Base-by-base conservation (phyloP, 371 early-diverging fungal genomes). In the Dichotomocladium elegans region DNA sequence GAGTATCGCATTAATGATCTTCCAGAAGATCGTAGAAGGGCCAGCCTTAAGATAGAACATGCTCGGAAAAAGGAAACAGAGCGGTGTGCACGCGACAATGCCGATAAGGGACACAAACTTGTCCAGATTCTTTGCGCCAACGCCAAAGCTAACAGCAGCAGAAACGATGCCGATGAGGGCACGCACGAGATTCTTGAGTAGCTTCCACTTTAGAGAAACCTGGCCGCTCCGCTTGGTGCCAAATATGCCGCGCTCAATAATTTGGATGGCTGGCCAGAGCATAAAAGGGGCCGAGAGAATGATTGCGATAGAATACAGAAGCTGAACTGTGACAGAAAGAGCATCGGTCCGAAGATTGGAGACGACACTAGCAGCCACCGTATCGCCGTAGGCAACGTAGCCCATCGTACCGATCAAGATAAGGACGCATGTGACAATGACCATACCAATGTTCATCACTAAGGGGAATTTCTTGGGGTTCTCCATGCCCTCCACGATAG, bases 31-130 rank as follows among this genome's bases (percentile, higher is more conserved):
- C n/a, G 53, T 58, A n/a, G n/a, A n/a, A 53, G 57, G 59, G 21
- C 79, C 64, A 8, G 67, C 61, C 60, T 70, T 81, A 68, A 58
- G 72, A 62, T 89, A 88, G 72, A 90, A 87, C 58, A 89, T 55
- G 53, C 86, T 67, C 6, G 89, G 91, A 68, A 87, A 90, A 44
- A 90, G 85, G 57, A 90, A 90, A 56, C 81, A 74, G 22, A 82
- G 51, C 2, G 82, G 81, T 47, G 74, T 68, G 44, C 81, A 80
- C 7, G 76, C 75, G 7, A 76, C 62, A 14, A 66, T 65, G 14
- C 77, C 77, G 7, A 79, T 77, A 9, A 88, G 71, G 12, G 82
- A 77, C 9, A 90, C 91, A 47, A 90, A 82, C 52, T 83, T 83
- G 69, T 89, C 86, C 41, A 90, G 60, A 44, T 80, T 77, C 40